Conservation (phyloP, 495 filamentous ascomycete species). For the Neurospora intermedia region DNA sequence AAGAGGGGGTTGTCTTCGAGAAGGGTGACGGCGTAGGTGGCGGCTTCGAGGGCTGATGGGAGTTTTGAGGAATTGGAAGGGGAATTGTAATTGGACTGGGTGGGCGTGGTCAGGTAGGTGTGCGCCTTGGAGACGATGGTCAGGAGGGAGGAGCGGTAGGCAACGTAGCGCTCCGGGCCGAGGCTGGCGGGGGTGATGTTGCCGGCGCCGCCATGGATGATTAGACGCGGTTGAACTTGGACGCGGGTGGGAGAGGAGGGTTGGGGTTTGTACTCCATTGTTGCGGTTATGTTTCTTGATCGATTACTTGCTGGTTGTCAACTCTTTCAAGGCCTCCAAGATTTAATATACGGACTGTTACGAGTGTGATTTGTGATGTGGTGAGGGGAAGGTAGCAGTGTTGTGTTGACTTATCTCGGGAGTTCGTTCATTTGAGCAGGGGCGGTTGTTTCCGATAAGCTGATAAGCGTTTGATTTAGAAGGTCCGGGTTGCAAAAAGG, state of each 20-base stretch:
- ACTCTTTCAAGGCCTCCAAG: background rate
- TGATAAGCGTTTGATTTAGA: background rate
- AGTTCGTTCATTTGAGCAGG: background rate
- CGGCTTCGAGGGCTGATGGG: constrained; percentile 55
- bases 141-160: constrained; percentile 55
- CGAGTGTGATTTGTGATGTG: background rate
- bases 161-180: constrained; percentile 45
- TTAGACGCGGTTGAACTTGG: constrained; percentile 50
- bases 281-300: background rate
- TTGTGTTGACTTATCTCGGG: background rate
- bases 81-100: background rate
- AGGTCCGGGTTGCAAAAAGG: background rate
- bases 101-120: constrained; percentile 25
- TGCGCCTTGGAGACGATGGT: constrained; percentile 36
- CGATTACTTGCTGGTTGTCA: background rate
- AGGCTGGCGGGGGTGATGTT: constrained; percentile 63
- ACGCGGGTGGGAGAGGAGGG: background rate
- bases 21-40: constrained; percentile 61
- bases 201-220: constrained; percentile 85
- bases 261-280: constrained; percentile 24
- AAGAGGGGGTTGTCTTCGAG: constrained; percentile 78
- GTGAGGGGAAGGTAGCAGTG: background rate
- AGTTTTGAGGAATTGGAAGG: background rate
- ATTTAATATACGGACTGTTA: background rate
- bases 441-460: background rate